These are phyloP conservation scores for Tylopilus cervinicoccineus DNA, from an alignment of 768 basidiomycete genomes.

Conservation along the genomic window DNA sequence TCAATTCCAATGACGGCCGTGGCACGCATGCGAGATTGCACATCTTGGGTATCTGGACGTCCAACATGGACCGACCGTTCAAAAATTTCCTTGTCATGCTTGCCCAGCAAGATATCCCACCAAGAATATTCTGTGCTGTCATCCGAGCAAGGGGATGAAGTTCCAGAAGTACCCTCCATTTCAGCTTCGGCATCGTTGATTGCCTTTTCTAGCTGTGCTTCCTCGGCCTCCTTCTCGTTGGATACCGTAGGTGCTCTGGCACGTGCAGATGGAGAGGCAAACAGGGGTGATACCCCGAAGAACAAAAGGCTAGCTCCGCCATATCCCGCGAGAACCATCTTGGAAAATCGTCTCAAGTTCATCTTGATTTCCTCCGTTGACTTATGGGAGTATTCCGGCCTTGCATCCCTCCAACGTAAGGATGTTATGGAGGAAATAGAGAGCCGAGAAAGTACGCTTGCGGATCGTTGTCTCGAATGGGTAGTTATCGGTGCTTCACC, in stretches of 20 bases:
- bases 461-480: constrained; percentile 31
- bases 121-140: constrained; percentile 54
- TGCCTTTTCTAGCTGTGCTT: constrained; percentile 57
- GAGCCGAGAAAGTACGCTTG: constrained; percentile 22
- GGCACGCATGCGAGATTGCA: constrained; percentile 42
- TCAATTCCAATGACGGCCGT: constrained; percentile 64
- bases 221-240: constrained; percentile 50
- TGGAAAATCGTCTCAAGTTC: constrained; percentile 74
- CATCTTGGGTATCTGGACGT: constrained; percentile 14
- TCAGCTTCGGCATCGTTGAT: constrained; percentile 72
- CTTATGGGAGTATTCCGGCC: constrained; percentile 23
- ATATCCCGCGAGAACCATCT: constrained; percentile 81
- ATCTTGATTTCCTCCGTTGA: constrained; percentile 53
- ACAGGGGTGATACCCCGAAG: constrained; percentile 57
- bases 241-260: constrained; percentile 24
- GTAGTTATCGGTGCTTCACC: constrained; percentile 47
- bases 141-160: constrained; percentile 20
- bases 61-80: constrained; percentile 48
- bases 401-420: constrained; percentile 19
- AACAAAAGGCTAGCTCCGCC: constrained; percentile 79
- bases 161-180: constrained; percentile 38
- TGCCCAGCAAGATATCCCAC: constrained; percentile 81
- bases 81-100: constrained; percentile 81
- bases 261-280: constrained; percentile 25
- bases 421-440: constrained; percentile 29